A percentile compares a stretch with the other conserved stretches of the same genome.
These are phyloP conservation scores for Cylindrotheca closterium DNA, from an alignment of 108 stramenopile species.

Conservation along the genomic window DNA sequence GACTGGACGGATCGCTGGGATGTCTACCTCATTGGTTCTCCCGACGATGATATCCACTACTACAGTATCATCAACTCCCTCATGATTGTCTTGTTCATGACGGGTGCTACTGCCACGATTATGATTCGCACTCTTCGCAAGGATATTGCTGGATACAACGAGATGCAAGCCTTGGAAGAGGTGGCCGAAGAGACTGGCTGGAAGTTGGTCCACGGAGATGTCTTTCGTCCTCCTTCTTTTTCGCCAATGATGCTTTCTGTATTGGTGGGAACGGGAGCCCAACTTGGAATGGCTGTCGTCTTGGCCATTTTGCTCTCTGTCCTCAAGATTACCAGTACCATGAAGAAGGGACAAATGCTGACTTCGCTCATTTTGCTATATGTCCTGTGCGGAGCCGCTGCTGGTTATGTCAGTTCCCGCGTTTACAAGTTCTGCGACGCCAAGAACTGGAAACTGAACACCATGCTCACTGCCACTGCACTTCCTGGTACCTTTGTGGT, in stretches of 20 bases:
- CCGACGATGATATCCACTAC: conserved; percentile 98
- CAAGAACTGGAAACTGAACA: conserved; percentile 79
- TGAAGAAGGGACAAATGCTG: conserved; percentile 94
- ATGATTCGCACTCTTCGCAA: conserved; percentile 92
- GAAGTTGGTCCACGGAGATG: conserved; percentile 98
- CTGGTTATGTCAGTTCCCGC: conserved; percentile 88
- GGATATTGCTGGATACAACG: conserved; percentile 98
- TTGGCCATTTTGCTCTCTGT: conserved; percentile 79
- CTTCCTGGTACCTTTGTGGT: conserved; percentile 82
- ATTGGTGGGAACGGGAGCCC: conserved; percentile 91
- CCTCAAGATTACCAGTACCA: conserved; percentile 86
- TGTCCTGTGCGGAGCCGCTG: conserved; percentile 88
- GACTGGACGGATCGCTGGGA: conserved; percentile 99
- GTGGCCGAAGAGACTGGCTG: conserved; percentile 97
- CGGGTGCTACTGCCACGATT: conserved; percentile 95
- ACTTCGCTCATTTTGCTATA: conserved; percentile 94
- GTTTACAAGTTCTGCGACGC: conserved; percentile 94
- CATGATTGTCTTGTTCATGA: conserved; percentile 98
- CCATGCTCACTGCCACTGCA: conserved; percentile 80
- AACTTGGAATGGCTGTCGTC: conserved; percentile 86
- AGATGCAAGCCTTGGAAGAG: conserved; percentile 75
- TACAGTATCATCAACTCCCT: conserved; percentile 98
- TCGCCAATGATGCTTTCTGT: conserved; percentile 89
- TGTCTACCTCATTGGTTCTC: conserved; percentile 90
- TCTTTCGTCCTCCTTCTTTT: conserved; percentile 90